Evolutionary conservation across 768 basidiomycete species (phyloP).

Genomic region (Mycena sanguinolenta): DNA sequence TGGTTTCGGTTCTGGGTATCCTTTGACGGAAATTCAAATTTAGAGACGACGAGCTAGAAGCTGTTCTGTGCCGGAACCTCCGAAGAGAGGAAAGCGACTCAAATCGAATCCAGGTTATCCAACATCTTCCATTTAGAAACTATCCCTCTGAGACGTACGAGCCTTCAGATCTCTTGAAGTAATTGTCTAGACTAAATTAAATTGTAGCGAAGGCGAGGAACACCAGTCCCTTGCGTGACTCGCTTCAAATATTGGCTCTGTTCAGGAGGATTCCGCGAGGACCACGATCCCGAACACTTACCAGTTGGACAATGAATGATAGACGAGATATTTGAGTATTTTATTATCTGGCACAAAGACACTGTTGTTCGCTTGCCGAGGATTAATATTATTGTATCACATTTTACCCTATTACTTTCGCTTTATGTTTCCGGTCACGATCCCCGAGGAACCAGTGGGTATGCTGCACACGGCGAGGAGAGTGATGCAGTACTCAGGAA

Average conservation of each 20-base stretch:
- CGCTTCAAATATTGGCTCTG: background rate
- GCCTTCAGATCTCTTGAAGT: background rate
- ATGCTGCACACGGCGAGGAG: no score
- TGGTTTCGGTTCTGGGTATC: no score
- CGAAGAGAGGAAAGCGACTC: background rate
- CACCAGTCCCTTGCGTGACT: background rate
- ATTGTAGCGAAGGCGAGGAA: background rate
- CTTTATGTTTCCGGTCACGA: no score
- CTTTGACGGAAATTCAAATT: background rate
- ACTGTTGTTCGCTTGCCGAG: no score
- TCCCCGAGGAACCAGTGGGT: no score
- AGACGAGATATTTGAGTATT: no score
- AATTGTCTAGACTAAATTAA: background rate
- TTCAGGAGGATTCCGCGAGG: background rate
- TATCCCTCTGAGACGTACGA: background rate
- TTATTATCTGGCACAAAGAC: no score
- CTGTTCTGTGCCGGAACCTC: background rate
- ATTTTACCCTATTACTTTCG: no score
- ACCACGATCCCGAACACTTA: background rate
- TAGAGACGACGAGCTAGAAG: background rate
- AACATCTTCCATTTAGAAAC: no score
- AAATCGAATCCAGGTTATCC: no score
- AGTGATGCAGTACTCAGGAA: no score
- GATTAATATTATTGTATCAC: no score
- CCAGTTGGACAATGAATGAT: conserved; percentile 1